A percentile compares a stretch with the other conserved stretches of the same genome.
phyloP scores from a whole-genome alignment of 768 basidiomycete genomes.

The Suillus ampliporus region DNA sequence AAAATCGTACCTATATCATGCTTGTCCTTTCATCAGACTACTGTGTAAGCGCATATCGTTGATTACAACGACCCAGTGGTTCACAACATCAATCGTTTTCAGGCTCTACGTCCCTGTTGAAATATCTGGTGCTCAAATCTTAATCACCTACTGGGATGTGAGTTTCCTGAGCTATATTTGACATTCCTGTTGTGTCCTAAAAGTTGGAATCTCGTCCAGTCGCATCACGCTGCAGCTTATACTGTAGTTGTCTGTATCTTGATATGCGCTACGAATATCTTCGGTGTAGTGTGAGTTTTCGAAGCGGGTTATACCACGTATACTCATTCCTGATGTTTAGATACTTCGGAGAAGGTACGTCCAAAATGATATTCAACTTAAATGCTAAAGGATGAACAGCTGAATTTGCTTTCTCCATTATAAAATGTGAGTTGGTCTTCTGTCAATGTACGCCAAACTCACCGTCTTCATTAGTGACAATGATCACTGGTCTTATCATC shows the following conservation, averaged over 20 bases:
- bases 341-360: slow-evolving; percentile 69
- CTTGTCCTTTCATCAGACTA: slow-evolving; percentile 2
- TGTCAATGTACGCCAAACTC: neutral
- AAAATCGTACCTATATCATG: neutral
- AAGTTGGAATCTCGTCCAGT: slow-evolving; percentile 33
- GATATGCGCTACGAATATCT: slow-evolving; percentile 66
- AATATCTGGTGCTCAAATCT: slow-evolving; percentile 70
- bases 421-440: slow-evolving; percentile 53
- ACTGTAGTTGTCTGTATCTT: slow-evolving; percentile 60
- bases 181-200: slow-evolving; percentile 3
- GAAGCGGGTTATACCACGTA: neutral
- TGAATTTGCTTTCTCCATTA: slow-evolving; percentile 68
- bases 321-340: slow-evolving; percentile 29
- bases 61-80: neutral
- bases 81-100: neutral
- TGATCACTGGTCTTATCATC: slow-evolving; percentile 66
- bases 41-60: slow-evolving; percentile 2
- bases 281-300: slow-evolving; percentile 60
- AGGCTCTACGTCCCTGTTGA: slow-evolving; percentile 61
- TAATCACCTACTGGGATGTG: slow-evolving; percentile 81
- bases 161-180: slow-evolving; percentile 18
- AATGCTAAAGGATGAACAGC: slow-evolving; percentile 38
- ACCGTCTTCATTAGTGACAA: slow-evolving; percentile 43
- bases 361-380: neutral
- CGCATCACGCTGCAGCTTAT: slow-evolving; percentile 57